Percentiles rank a stretch among this genome's conserved stretches.
These are phyloP conservation scores for Boletus edulis DNA, from an alignment of 768 basidiomycete species.

Conservation along the genomic window DNA sequence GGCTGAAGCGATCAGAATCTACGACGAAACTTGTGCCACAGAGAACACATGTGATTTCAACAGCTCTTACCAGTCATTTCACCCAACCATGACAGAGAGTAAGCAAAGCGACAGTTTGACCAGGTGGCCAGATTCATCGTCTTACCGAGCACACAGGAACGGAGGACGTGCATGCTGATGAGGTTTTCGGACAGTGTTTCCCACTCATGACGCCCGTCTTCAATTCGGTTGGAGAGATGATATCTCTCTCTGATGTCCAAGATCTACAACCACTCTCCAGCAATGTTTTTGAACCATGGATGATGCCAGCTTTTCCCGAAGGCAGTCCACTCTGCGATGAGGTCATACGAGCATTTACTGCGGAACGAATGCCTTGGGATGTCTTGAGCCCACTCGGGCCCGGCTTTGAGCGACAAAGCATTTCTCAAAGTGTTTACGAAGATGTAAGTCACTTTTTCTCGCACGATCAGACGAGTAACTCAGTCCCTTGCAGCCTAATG, in stretches of 20 bases:
- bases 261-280: too few relatives aligned
- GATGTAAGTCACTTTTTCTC: background rate
- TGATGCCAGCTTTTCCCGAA: background rate
- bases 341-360: background rate
- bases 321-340: background rate
- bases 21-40: background rate
- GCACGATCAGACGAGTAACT: background rate
- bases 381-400: background rate
- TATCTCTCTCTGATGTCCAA: background rate
- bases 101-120: background rate
- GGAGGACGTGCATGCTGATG: background rate
- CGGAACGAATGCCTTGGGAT: background rate
- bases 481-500: background rate
- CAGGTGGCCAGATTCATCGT: background rate
- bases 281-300: background rate
- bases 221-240: background rate
- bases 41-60: background rate
- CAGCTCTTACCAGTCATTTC: background rate
- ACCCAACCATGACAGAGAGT: background rate
- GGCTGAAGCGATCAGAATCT: background rate
- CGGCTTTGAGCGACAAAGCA: background rate
- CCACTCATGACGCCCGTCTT: too few relatives aligned
- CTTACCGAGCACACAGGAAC: constrained; percentile 4
- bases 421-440: background rate
- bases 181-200: background rate